Conservation (phyloP, 2,329 filamentous ascomycete genomes). For the Amauroascus niger region DNA sequence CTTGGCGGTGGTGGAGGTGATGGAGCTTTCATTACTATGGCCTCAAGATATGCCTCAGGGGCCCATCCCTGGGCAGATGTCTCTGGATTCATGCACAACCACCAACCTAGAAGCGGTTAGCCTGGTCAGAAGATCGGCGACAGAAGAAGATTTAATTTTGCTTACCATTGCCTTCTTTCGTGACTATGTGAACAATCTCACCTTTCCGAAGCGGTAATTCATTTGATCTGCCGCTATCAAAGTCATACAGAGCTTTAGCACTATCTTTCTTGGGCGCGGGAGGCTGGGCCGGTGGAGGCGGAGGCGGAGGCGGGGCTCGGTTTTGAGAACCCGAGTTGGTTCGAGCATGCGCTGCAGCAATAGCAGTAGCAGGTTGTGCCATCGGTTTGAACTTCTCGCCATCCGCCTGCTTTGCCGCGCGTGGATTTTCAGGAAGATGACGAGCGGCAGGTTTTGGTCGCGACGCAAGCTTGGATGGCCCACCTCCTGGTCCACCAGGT, state of each 20-base stretch:
- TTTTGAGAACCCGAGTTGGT: constrained; percentile 47
- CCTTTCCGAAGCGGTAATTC: constrained; percentile 72
- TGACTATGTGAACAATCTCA: constrained; percentile 78
- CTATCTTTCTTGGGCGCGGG: constrained; percentile 58
- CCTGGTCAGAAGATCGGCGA: constrained; percentile 9
- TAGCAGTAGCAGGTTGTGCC: constrained; percentile 33
- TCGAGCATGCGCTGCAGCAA: constrained; percentile 42
- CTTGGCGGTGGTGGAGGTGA: constrained; percentile 49
- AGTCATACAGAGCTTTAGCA: constrained; percentile 88
- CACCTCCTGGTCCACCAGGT: constrained; percentile 74
- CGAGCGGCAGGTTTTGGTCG: constrained; percentile 30
- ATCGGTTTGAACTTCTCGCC: constrained; percentile 37
- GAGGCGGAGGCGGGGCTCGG: constrained; percentile 57
- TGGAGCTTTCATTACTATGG: constrained; percentile 49
- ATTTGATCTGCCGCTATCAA: constrained; percentile 71
- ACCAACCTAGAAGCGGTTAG: constrained; percentile 64
- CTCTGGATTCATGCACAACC: constrained; percentile 69
- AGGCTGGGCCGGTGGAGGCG: constrained; percentile 51
- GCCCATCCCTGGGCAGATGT: constrained; percentile 77
- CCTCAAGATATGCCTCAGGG: constrained; percentile 87
- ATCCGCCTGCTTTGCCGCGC: constrained; percentile 26
- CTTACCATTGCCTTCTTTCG: constrained; percentile 89
- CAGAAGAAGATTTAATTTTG: background rate
- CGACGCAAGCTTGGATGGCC: constrained; percentile 60
- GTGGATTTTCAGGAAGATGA: constrained; percentile 17